phyloP scores from a whole-genome alignment of 2,329 filamentous ascomycete genomes.

The Calonectria hongkongensis region DNA sequence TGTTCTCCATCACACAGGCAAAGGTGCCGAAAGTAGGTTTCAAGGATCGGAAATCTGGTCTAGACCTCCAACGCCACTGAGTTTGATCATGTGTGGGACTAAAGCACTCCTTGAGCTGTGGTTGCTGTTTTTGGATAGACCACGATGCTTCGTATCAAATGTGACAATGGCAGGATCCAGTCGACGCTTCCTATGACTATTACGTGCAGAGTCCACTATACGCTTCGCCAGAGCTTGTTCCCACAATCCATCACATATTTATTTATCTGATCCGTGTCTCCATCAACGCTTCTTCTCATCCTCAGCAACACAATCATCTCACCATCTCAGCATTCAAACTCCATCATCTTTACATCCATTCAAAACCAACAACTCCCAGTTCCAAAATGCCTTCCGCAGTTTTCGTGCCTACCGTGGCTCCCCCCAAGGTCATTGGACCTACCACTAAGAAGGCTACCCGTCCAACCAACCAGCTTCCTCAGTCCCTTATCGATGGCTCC shows the following conservation, averaged over 20 bases:
- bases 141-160: not conserved
- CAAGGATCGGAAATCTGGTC: slow-evolving; percentile 18
- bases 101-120: slow-evolving; percentile 10
- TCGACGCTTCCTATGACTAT: not conserved
- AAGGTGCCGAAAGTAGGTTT: not conserved
- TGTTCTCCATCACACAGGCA: not conserved
- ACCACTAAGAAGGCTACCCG: slow-evolving; percentile 53
- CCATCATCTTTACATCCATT: not conserved
- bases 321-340: not conserved
- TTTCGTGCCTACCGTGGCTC: slow-evolving; percentile 10
- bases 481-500: slow-evolving; percentile 54
- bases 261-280: not conserved
- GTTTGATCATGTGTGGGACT: slow-evolving; percentile 5
- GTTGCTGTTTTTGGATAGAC: slow-evolving; percentile 14
- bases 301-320: slow-evolving; percentile 1
- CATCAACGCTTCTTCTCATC: not conserved
- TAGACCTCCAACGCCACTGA: not conserved
- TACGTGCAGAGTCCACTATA: not conserved
- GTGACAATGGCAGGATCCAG: not conserved
- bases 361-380: not conserved
- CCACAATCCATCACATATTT: slow-evolving; percentile 3
- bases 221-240: not conserved
- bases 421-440: slow-evolving; percentile 53
- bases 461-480: slow-evolving; percentile 53
- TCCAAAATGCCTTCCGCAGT: slow-evolving; percentile 30